phyloP scores from a whole-genome alignment of 129 eudicot species.

The Apium graveolens region DNA sequence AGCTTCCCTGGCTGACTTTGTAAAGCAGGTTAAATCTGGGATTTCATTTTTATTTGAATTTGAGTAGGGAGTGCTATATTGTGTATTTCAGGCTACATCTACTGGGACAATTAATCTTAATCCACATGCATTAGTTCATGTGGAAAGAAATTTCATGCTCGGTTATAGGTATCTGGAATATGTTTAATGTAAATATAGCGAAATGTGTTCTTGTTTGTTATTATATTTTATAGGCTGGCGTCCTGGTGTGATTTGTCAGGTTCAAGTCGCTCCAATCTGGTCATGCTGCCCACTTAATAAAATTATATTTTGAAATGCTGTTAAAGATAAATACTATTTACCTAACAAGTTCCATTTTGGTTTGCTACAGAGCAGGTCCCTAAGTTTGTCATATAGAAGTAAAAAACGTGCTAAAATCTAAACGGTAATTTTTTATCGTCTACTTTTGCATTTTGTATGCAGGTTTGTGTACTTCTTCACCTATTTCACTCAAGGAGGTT shows the following conservation, averaged over 20 bases:
- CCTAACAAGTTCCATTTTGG: conserved; percentile 52
- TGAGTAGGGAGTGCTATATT: conserved; percentile 40
- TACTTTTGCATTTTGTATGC: conserved; percentile 1
- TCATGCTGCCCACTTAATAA: conserved; percentile 56
- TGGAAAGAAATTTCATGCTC: too few relatives aligned
- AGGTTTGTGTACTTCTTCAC: conserved; percentile 37
- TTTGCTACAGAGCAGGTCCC: conserved; percentile 47
- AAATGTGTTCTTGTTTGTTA: too few relatives aligned
- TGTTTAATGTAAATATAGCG: too few relatives aligned
- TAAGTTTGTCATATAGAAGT: neutral
- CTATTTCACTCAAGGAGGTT: too few relatives aligned
- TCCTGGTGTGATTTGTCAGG: conserved; percentile 22
- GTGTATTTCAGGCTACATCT: conserved; percentile 57
- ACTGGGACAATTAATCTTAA: too few relatives aligned
- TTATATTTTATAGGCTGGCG: too few relatives aligned
- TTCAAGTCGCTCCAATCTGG: conserved; percentile 41
- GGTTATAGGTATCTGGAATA: too few relatives aligned
- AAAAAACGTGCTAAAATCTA: neutral
- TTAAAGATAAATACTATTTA: conserved; percentile 43
- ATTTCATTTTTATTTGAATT: conserved; percentile 59
- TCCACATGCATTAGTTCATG: too few relatives aligned
- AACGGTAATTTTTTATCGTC: neutral
- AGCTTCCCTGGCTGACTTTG: conserved; percentile 60
- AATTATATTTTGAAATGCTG: conserved; percentile 43
- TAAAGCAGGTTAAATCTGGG: conserved; percentile 61